phyloP scores from a whole-genome alignment of 2,329 filamentous ascomycete species.

The Geosmithia morbida region DNA sequence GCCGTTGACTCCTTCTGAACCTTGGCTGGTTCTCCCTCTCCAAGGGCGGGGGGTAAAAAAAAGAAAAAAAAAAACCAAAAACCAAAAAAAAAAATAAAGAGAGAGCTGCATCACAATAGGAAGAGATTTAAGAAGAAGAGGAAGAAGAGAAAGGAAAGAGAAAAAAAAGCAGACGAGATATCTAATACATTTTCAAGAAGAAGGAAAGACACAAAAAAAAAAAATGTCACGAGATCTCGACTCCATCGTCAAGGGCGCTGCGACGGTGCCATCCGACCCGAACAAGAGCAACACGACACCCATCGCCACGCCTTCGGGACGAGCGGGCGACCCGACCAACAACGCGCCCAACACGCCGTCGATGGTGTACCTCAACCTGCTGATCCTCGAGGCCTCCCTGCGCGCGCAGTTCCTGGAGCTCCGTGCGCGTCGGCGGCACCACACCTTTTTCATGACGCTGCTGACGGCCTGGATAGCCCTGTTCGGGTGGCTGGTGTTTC shows the following conservation, averaged over 20 bases:
- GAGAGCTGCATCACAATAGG: too few species aligned
- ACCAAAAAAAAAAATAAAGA: neutral
- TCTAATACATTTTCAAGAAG: neutral
- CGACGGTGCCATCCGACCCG: constrained; percentile 43
- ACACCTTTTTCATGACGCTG: constrained; percentile 80
- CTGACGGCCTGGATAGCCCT: constrained; percentile 68
- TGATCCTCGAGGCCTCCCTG: constrained; percentile 89
- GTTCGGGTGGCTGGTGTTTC: constrained; percentile 82
- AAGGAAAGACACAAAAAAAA: neutral
- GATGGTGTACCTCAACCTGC: constrained; percentile 94
- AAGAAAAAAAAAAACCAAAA: neutral
- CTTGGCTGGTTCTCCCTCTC: neutral
- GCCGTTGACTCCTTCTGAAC: neutral
- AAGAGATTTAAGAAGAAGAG: too few species aligned
- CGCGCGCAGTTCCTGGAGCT: constrained; percentile 87
- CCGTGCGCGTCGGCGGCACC: constrained; percentile 74
- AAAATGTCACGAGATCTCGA: constrained; percentile 44
- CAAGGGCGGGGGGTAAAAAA: neutral
- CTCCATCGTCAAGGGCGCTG: constrained; percentile 81
- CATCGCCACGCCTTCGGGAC: constrained; percentile 16
- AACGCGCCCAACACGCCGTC: constrained; percentile 80
- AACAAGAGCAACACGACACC: constrained; percentile 25
- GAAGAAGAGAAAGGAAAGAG: too few species aligned
- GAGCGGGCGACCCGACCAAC: constrained; percentile 52
- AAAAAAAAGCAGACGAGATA: too few species aligned